These are phyloP conservation scores for Solanum hybrid DNA, from an alignment of 305 asterid genomes.

Conservation along the genomic window DNA sequence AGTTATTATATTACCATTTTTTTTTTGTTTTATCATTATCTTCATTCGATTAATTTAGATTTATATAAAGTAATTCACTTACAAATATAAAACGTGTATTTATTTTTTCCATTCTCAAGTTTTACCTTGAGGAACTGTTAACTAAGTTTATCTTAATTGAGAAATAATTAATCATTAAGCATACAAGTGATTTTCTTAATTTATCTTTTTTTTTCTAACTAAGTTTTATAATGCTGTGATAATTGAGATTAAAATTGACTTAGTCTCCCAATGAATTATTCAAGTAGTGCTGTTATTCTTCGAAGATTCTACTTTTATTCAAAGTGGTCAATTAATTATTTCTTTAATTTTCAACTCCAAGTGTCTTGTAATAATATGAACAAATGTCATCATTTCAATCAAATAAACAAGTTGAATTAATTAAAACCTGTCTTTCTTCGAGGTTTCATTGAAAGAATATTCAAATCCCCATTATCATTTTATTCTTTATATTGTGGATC, in stretches of 20 bases:
- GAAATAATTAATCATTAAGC: background rate
- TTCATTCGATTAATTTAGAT: background rate
- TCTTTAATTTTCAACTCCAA: background rate
- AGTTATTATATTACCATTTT: background rate
- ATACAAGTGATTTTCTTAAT: background rate
- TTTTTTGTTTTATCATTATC: background rate
- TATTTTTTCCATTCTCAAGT: background rate
- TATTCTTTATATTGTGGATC: background rate
- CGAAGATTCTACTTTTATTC: background rate
- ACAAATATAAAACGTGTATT: background rate
- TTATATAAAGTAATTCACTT: rapidly evolving
- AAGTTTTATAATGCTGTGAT: background rate
- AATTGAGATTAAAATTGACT: background rate
- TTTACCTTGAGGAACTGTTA: background rate
- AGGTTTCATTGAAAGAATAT: background rate
- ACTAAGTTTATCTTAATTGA: background rate
- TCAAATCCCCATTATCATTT: background rate
- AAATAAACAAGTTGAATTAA: background rate
- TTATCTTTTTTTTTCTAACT: background rate
- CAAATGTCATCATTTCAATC: background rate
- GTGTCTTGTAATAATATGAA: background rate
- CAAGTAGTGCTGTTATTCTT: background rate
- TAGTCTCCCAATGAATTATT: background rate
- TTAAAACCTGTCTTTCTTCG: background rate
- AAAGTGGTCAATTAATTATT: background rate